phyloP scores from a whole-genome alignment of 139 green algal species.

The Eudorina sp. region DNA sequence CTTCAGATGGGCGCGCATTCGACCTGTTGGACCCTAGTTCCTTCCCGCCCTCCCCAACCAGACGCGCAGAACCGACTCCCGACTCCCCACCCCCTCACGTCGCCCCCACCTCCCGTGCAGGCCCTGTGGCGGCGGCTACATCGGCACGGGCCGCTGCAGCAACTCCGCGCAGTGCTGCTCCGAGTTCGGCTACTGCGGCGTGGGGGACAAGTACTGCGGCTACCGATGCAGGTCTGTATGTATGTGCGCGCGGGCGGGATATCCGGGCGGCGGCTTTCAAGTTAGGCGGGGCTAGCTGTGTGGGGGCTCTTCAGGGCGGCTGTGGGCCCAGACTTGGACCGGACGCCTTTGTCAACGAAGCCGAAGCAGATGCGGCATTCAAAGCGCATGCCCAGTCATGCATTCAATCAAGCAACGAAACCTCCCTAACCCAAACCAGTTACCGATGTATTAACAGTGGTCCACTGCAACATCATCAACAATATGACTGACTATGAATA shows the following conservation, averaged over 20 bases:
- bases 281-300: not conserved
- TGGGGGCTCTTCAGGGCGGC: not conserved
- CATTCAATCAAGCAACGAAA: not conserved
- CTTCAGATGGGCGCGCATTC: too few relatives aligned
- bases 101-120: not conserved
- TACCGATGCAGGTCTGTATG: not conserved
- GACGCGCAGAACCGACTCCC: too few relatives aligned
- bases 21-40: too few relatives aligned
- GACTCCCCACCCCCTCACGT: not conserved
- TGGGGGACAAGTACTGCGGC: not conserved
- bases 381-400: not conserved
- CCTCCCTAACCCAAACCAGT: too few relatives aligned
- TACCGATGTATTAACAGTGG: too few relatives aligned
- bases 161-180: slow-evolving; percentile 21
- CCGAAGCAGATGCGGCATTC: not conserved
- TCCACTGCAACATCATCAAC: too few relatives aligned
- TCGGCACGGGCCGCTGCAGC: slow-evolving; percentile 12
- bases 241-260: not conserved
- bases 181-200: slow-evolving; percentile 28
- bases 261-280: not conserved
- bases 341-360: not conserved
- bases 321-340: not conserved
- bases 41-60: too few relatives aligned
- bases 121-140: slow-evolving; percentile 20
- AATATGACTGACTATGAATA: too few relatives aligned